These are phyloP conservation scores for Porogramme epimiltina DNA, from an alignment of 1,284 basidiomycete genomes.

Conservation along the genomic window DNA sequence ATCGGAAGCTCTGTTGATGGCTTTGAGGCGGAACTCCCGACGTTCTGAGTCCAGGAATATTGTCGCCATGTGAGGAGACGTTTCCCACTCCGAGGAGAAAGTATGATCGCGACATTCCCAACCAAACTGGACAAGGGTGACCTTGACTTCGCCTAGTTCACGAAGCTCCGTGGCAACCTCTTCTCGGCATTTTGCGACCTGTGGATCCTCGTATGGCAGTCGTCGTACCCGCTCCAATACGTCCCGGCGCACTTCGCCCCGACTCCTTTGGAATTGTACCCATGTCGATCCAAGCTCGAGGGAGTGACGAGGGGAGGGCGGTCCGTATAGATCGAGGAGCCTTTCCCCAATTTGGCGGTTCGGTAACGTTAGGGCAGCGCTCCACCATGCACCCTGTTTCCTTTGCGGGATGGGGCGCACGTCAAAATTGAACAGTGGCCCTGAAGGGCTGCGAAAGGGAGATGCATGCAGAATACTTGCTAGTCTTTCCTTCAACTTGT, in stretches of 20 bases:
- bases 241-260: slow-evolving; percentile 30
- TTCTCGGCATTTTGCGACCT: slow-evolving; percentile 29
- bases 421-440: slow-evolving; percentile 49
- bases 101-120: slow-evolving; percentile 55
- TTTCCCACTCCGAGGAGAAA: slow-evolving; percentile 62
- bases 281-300: slow-evolving; percentile 34
- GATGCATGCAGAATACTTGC: slow-evolving; percentile 47
- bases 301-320: slow-evolving; percentile 10
- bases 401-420: slow-evolving; percentile 32
- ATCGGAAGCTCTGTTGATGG: slow-evolving; percentile 7
- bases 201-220: slow-evolving; percentile 50
- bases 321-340: slow-evolving; percentile 51
- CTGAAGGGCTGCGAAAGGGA: slow-evolving; percentile 36
- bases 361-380: slow-evolving; percentile 53
- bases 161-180: no score
- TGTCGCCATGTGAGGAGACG: slow-evolving; percentile 15
- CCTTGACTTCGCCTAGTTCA: no score
- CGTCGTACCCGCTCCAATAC: slow-evolving; percentile 44
- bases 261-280: slow-evolving; percentile 43
- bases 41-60: slow-evolving; percentile 46
- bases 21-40: slow-evolving; percentile 46
- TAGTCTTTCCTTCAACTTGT: slow-evolving; percentile 40
- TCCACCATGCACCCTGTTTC: slow-evolving; percentile 36
- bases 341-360: slow-evolving; percentile 34
- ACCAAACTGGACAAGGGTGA: slow-evolving; percentile 49